Evolutionary conservation across 2,329 filamentous ascomycete species (phyloP).

Genomic region (Colletotrichum sp.): DNA sequence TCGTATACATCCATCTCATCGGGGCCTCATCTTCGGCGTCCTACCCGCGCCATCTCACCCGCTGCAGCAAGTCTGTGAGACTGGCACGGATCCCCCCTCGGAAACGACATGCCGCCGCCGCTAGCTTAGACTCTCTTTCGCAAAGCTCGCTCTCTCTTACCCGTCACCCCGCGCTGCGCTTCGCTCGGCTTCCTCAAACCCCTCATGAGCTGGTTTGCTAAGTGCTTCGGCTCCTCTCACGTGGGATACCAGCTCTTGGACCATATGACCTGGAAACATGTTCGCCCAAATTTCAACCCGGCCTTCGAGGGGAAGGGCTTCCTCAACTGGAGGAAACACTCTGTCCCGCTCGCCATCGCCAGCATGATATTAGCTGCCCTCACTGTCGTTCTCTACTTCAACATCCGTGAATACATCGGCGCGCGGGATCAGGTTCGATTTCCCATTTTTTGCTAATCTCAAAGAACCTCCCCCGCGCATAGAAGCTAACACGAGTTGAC

Average conservation of each 20-base stretch:
- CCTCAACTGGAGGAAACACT: slow-evolving; percentile 12
- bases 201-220: neutral
- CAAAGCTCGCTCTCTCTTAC: neutral
- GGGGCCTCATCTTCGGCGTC: slow-evolving; percentile 15
- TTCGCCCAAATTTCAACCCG: neutral
- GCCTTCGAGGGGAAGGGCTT: slow-evolving; percentile 8
- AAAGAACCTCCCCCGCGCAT: neutral
- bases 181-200: slow-evolving; percentile 1
- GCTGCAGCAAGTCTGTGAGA: slow-evolving; percentile 16
- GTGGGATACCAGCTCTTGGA: slow-evolving; percentile 16
- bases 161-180: neutral
- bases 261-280: slow-evolving; percentile 19
- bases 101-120: slow-evolving; percentile 17
- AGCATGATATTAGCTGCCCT: slow-evolving; percentile 18
- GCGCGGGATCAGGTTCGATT: slow-evolving; percentile 11
- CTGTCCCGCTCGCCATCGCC: slow-evolving; percentile 6
- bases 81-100: slow-evolving; percentile 18
- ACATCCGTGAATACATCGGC: slow-evolving; percentile 6
- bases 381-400: slow-evolving; percentile 13
- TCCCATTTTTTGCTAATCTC: neutral
- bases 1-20: neutral
- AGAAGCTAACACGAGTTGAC: neutral
- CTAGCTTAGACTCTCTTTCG: slow-evolving; percentile 9
- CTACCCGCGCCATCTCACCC: neutral
- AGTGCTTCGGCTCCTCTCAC: slow-evolving; percentile 9